Conservation (phyloP, 2,329 filamentous ascomycete species). For the Xylariaceae sp. region DNA sequence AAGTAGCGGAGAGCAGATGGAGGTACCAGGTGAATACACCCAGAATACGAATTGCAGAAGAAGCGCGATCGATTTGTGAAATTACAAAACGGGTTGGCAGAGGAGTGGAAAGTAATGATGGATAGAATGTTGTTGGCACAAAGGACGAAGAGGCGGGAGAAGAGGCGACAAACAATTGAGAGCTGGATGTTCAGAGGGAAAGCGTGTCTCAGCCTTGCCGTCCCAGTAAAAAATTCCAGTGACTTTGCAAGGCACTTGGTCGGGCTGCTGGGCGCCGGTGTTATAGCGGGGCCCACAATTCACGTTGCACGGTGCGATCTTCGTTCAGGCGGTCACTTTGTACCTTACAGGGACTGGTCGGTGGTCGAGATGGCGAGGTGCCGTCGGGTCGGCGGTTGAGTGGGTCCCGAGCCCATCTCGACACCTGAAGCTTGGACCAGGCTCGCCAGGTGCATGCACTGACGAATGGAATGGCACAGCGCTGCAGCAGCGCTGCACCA, state of each 20-base stretch:
- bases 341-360: not conserved
- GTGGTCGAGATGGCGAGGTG: no score
- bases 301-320: no score
- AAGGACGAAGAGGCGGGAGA: not conserved
- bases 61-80: not conserved
- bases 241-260: constrained; percentile 15
- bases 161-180: not conserved
- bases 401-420: no score
- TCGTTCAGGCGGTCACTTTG: no score
- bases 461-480: constrained; percentile 4
- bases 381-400: no score
- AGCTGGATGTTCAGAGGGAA: not conserved
- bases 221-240: constrained; percentile 27
- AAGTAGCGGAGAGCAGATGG: not conserved
- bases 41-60: not conserved
- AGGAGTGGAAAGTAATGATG: not conserved
- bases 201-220: constrained; percentile 25
- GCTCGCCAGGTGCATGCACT: constrained; percentile 3
- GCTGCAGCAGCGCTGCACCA: no score
- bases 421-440: constrained; percentile 1
- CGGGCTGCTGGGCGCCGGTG: not conserved
- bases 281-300: no score
- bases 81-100: not conserved
- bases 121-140: not conserved
- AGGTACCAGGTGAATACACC: not conserved